Conservation (phyloP, 352 stramenopile species). For the Globisporangium abappressorium region DNA sequence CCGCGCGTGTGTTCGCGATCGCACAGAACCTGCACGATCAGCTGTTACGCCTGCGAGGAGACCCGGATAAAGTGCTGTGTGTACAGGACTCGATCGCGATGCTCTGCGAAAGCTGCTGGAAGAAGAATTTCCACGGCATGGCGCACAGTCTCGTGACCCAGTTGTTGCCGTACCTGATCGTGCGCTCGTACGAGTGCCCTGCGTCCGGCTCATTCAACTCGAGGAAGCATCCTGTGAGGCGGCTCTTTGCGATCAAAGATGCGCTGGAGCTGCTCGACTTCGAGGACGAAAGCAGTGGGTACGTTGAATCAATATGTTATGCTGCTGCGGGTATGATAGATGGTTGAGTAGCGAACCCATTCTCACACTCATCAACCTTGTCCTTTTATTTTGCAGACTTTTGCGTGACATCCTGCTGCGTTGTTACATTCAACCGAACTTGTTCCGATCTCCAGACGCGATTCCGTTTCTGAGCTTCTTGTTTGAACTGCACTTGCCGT, state of each 20-base stretch:
- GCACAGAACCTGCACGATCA: conserved; percentile 65
- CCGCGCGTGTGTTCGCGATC: conserved; percentile 55
- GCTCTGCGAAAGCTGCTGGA: conserved; percentile 77
- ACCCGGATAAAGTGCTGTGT: conserved; percentile 30
- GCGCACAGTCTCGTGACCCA: conserved; percentile 79
- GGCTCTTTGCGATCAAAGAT: conserved; percentile 75
- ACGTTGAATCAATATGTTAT: conserved; percentile 2
- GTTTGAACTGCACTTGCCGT: conserved; percentile 83
- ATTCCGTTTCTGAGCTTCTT: conserved; percentile 82
- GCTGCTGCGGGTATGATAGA: neutral
- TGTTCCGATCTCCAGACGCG: conserved; percentile 82
- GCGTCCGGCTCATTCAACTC: conserved; percentile 47
- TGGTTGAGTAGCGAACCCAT: neutral
- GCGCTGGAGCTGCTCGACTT: conserved; percentile 79
- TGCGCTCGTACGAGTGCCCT: conserved; percentile 71
- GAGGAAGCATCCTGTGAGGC: conserved; percentile 70
- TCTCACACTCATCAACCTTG: conserved; percentile 2
- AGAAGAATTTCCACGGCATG: conserved; percentile 50
- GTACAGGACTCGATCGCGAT: conserved; percentile 71
- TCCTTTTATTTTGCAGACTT: conserved; percentile 23
- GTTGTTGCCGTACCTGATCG: conserved; percentile 80
- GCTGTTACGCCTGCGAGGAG: conserved; percentile 49
- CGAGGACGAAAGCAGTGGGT: conserved; percentile 77
- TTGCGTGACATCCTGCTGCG: conserved; percentile 83
- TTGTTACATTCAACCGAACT: conserved; percentile 83